Conservation (phyloP, 257 asterid genomes). For the Nyctanthes arbortristis region DNA sequence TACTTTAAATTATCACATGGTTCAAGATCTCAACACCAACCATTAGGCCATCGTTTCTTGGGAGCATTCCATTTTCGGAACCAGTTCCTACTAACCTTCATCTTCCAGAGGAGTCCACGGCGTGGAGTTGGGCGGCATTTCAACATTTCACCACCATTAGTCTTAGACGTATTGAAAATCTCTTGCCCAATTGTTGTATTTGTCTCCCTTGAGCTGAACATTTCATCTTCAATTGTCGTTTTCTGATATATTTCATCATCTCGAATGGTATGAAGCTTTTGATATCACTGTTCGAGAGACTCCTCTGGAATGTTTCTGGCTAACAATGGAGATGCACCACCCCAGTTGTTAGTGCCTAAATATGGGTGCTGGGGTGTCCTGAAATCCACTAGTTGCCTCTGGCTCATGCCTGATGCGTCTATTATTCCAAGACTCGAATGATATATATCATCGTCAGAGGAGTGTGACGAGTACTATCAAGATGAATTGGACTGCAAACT, state of each 20-base stretch:
- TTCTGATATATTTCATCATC: slow-evolving; percentile 46
- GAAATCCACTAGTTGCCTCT: slow-evolving; percentile 41
- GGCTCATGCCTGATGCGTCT: slow-evolving; percentile 32
- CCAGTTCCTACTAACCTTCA: slow-evolving; percentile 40
- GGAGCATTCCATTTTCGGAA: slow-evolving; percentile 40
- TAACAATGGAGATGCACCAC: slow-evolving; percentile 76
- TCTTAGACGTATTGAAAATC: slow-evolving; percentile 26
- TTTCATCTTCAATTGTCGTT: slow-evolving; percentile 30
- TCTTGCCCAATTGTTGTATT: slow-evolving; percentile 37
- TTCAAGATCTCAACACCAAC: slow-evolving; percentile 52
- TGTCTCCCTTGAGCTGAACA: slow-evolving; percentile 19
- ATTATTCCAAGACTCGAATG: neutral
- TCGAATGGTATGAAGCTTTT: slow-evolving; percentile 37
- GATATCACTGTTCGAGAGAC: slow-evolving; percentile 60
- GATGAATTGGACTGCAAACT: neutral
- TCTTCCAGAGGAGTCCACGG: slow-evolving; percentile 36
- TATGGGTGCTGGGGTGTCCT: slow-evolving; percentile 79
- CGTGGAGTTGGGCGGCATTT: slow-evolving; percentile 18
- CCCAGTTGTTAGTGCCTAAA: slow-evolving; percentile 66
- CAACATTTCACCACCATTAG: slow-evolving; percentile 25
- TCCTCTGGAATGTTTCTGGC: slow-evolving; percentile 64
- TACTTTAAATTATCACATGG: no score
- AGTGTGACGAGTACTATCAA: no score
- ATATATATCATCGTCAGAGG: no score
- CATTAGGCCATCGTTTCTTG: slow-evolving; percentile 77